A percentile compares a stretch with the other conserved stretches of the same genome.
These are phyloP conservation scores for Hypomyces rosellus DNA, from an alignment of 2,329 filamentous ascomycete species.

Conservation along the genomic window DNA sequence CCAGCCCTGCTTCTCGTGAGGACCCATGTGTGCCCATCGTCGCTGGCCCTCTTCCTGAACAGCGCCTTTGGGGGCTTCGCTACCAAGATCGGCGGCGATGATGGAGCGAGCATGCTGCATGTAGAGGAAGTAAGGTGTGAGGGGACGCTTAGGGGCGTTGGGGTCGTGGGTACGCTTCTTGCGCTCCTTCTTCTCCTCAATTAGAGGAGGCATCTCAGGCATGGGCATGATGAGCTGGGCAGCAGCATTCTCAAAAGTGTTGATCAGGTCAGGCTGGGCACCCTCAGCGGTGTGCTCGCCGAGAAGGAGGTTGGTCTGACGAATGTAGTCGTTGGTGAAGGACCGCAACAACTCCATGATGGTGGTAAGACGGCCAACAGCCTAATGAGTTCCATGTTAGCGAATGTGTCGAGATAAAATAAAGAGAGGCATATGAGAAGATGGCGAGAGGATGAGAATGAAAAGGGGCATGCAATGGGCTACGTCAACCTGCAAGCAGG, in stretches of 20 bases:
- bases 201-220: conserved; percentile 37
- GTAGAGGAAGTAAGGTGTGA: conserved; percentile 94
- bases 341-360: conserved; percentile 74
- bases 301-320: conserved; percentile 80
- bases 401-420: not conserved
- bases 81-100: conserved; percentile 71
- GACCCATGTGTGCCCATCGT: conserved; percentile 74
- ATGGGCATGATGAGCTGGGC: conserved; percentile 39
- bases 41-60: conserved; percentile 82
- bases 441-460: not conserved
- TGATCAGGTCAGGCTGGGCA: conserved; percentile 36
- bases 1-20: conserved; percentile 65
- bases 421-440: not conserved
- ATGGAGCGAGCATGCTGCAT: conserved; percentile 80
- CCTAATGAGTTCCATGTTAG: conserved; percentile 36
- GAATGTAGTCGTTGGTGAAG: conserved; percentile 77
- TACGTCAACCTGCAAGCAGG: no score
- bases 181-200: conserved; percentile 75
- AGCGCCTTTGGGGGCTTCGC: conserved; percentile 73
- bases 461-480: no score
- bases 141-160: conserved; percentile 86
- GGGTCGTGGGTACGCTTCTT: conserved; percentile 85
- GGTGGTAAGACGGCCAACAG: conserved; percentile 58
- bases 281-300: conserved; percentile 53
- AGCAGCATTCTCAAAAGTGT: conserved; percentile 48